A percentile compares a stretch with the other conserved stretches of the same genome.
These are phyloP conservation scores for Sphaerobolus stellatus DNA, from an alignment of 1,284 basidiomycete genomes.

Conservation along the genomic window DNA sequence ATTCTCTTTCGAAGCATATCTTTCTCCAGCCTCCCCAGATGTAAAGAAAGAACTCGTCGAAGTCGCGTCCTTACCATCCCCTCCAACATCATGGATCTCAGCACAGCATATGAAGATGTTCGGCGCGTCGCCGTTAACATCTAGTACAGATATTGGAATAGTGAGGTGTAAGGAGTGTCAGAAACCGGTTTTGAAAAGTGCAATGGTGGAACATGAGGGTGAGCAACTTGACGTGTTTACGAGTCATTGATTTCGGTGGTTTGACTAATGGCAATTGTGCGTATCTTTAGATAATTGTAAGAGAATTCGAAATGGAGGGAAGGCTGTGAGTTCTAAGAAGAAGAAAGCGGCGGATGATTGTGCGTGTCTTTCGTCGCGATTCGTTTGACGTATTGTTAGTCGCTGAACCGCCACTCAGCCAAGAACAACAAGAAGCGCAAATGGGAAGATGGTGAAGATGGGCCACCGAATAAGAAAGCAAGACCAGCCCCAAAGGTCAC, in stretches of 20 bases:
- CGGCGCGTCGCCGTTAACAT: constrained; percentile 66
- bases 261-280: constrained; percentile 25
- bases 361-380: neutral
- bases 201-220: constrained; percentile 77
- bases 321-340: constrained; percentile 40
- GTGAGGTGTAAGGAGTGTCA: constrained; percentile 76
- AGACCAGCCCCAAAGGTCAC: constrained; percentile 70
- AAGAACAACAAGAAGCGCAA: constrained; percentile 68
- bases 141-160: constrained; percentile 61
- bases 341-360: constrained; percentile 55
- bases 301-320: constrained; percentile 56
- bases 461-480: constrained; percentile 68
- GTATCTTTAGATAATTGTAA: constrained; percentile 55
- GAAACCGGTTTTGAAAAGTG: constrained; percentile 74
- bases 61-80: constrained; percentile 42
- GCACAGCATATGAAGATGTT: constrained; percentile 86
- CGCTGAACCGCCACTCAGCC: constrained; percentile 13
- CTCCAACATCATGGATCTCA: constrained; percentile 79
- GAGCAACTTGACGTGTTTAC: no score
- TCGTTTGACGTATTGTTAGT: constrained; percentile 13
- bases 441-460: constrained; percentile 59
- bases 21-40: constrained; percentile 1
- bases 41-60: constrained; percentile 26
- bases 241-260: neutral
- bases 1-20: constrained; percentile 8